These are phyloP conservation scores for Linnemannia elongata DNA, from an alignment of 192 early-diverging fungal genomes.

Conservation along the genomic window DNA sequence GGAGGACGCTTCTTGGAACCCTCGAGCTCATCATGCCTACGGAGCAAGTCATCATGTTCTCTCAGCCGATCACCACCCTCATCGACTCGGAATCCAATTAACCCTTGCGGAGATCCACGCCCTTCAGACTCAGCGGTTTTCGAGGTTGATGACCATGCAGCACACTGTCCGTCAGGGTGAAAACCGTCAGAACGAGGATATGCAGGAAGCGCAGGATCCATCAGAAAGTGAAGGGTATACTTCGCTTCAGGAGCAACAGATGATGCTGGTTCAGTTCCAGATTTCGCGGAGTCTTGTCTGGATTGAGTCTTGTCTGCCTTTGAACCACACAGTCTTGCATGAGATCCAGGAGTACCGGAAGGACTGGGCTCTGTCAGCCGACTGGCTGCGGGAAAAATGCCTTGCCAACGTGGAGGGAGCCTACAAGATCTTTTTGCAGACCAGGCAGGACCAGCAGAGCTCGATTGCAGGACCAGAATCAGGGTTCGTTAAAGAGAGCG, in stretches of 20 bases:
- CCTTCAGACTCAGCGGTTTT: slow-evolving; percentile 48
- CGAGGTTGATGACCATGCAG: slow-evolving; percentile 35
- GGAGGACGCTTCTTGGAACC: slow-evolving; percentile 31
- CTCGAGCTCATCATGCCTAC: slow-evolving; percentile 27
- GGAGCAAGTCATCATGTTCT: slow-evolving; percentile 33
- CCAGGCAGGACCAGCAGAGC: slow-evolving; percentile 16
- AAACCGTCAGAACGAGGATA: background rate
- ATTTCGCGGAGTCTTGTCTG: slow-evolving; percentile 45
- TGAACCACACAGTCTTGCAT: slow-evolving; percentile 53
- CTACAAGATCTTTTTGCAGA: slow-evolving; percentile 56
- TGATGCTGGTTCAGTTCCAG: slow-evolving; percentile 50
- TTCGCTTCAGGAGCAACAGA: slow-evolving; percentile 14
- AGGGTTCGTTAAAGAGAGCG: background rate
- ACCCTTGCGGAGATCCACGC: slow-evolving; percentile 43
- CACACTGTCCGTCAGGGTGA: background rate
- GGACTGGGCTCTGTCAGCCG: slow-evolving; percentile 52
- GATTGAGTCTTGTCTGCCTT: slow-evolving; percentile 52
- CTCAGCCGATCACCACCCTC: slow-evolving; percentile 15
- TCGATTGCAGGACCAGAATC: background rate
- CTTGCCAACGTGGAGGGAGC: slow-evolving; percentile 49
- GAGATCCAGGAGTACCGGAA: slow-evolving; percentile 54
- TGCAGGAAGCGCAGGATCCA: background rate
- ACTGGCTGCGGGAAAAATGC: slow-evolving; percentile 54
- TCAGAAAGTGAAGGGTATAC: background rate
- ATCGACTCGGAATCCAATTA: slow-evolving; percentile 25